Evolutionary conservation across 1,284 basidiomycete genomes (phyloP), one percentile per base, ranked within the genome.

Genomic region (Mixia osmundae): DNA sequence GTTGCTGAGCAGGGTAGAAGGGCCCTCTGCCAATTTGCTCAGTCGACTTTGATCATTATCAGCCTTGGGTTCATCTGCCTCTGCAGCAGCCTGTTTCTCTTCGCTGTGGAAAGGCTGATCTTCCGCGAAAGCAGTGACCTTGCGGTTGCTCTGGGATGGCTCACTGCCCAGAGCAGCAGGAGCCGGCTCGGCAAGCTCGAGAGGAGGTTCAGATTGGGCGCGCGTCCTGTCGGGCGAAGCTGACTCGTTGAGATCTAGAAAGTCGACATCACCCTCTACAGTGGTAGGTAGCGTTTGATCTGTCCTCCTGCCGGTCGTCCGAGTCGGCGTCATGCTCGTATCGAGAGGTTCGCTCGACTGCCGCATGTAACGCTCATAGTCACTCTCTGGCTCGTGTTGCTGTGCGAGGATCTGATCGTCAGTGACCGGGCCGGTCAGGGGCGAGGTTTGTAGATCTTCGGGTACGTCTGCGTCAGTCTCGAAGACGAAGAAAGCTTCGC

Each of bases 401-500:
- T n/a, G n/a, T n/a, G n/a, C n/a, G n/a, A n/a, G n/a, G n/a, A n/a
- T 15, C 12, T 37, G 41, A 20, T 43, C 45, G 30, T 50, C 47
- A 26, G 35, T 32, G 2, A 50, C 28, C 2, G 48, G 47, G 18
- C 41, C 42, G 11, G 41, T 35, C 3, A 51, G 29, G 16, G 91
- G 91, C 57, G 77, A 83, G 0, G 91, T 99, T 47, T 89, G 76
- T 41, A 99, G 68, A 51, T 87, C 79, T 31, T 72, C 76, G 2
- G 91, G 89, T 23, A 97, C 73, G 44, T 87, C 78, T 35, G 76
- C 78, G 30, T 91, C 82, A 2, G 89, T 94, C 58, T 99, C 87
- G 47, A 97, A 80, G 26, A 99, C 78, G 52, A 97, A 97, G 64
- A 97, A 97, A 0, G 89, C 91, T 59, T 99, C 91, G 14, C 91